Evolutionary conservation across 2,329 filamentous ascomycete species (phyloP), one percentile per base, ranked within the genome.

Genomic region (Chrysosphaeria jannelii): DNA sequence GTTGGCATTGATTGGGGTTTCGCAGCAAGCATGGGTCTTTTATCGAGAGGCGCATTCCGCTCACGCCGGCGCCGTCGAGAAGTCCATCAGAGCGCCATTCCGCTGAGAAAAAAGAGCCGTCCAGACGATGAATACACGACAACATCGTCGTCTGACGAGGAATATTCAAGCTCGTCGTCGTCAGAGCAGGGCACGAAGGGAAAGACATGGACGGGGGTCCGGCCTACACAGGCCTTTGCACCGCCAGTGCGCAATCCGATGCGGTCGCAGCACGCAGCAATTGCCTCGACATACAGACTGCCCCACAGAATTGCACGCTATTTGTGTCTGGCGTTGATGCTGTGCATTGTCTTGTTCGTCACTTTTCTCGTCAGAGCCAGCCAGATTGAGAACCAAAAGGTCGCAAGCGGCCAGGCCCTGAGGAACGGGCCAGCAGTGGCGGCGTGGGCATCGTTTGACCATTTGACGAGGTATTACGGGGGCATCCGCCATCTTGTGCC

Each of bases 401-500:
- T 69, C 12, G 47, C 57, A 29, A 41, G 55, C 24, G 54, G 57
- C 15, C 51, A 52, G 27, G 38, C 69, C 14, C 55, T 59, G 10
- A 62, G 63, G 31, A n/a, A n/a, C n/a, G n/a, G n/a, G n/a, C n/a
- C n/a, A n/a, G n/a, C n/a, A n/a, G n/a, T n/a, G n/a, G 54, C 54
- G 8, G 53, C 61, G 0, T 93, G 79, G 78, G 74, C 89, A 39
- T 59, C 57, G 7, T 93, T 89, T 39, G 62, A 65, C 0, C 88
- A 90, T 36, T 43, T 97, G 29, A 68, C 67, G 29, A 58, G 79
- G 30, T 97, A 91, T 40, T 85, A 91, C 40, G 81, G 78, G 9
- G 85, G 85, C 1, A 55, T 97, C 28, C 56, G 67, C 31, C 69
- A 58, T 0, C 39, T 97, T 29, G 59, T 72, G 0, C 44, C 61